phyloP scores from a whole-genome alignment of 73 alveolate genomes.

The Uronychia setigera region DNA sequence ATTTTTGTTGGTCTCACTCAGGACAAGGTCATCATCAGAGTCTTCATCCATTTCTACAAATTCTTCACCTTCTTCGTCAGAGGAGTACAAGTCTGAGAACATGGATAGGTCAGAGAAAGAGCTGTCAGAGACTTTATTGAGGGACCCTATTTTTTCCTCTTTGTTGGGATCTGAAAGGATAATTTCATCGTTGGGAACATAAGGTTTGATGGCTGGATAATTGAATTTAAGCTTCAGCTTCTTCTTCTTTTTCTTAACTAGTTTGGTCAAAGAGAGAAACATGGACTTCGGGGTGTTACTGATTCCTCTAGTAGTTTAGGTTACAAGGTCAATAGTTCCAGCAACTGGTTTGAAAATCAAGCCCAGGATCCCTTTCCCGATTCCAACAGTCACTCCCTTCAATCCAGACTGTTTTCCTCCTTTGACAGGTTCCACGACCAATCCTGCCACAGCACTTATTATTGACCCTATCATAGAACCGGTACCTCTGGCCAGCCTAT shows the following conservation, averaged over 20 bases:
- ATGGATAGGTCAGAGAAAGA: too few relatives aligned
- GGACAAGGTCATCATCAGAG: not conserved
- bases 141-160: too few relatives aligned
- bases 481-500: constrained; percentile 58
- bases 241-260: constrained; percentile 14
- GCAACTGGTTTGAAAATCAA: constrained; percentile 77
- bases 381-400: constrained; percentile 83
- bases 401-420: constrained; percentile 84
- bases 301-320: constrained; percentile 81
- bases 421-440: constrained; percentile 83
- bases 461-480: constrained; percentile 67
- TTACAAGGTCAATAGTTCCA: constrained; percentile 84
- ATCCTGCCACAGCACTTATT: constrained; percentile 80
- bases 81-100: not conserved
- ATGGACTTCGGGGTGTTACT: constrained; percentile 73
- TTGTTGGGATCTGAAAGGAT: not conserved
- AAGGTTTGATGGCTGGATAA: constrained; percentile 28
- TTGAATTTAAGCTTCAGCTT: not conserved
- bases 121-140: too few relatives aligned
- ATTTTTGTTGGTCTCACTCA: not conserved
- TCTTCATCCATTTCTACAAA: not conserved
- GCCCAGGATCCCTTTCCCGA: constrained; percentile 85
- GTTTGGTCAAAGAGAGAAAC: constrained; percentile 2
- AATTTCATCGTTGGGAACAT: constrained; percentile 25
- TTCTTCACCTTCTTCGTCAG: not conserved